phyloP scores from a whole-genome alignment of 2,329 filamentous ascomycete genomes.

The Pseudogymnoascus sp. region DNA sequence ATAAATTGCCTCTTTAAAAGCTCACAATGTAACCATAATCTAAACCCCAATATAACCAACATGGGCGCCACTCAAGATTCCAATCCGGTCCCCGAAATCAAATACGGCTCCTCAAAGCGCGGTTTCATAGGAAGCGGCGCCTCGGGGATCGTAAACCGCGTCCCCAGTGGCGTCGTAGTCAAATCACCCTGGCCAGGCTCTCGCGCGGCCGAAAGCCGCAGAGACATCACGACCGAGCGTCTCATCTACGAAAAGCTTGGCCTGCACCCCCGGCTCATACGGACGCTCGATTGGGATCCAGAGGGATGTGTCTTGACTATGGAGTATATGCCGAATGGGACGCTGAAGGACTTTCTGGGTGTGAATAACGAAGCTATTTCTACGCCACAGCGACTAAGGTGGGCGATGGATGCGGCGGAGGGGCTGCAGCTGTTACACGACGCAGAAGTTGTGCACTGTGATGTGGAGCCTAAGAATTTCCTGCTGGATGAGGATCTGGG shows the following conservation, averaged over 20 bases:
- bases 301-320: slow-evolving; percentile 23
- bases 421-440: slow-evolving; percentile 32
- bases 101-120: slow-evolving; percentile 11
- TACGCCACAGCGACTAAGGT: slow-evolving; percentile 21
- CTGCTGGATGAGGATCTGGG: slow-evolving; percentile 30
- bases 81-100: not conserved
- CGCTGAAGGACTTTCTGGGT: slow-evolving; percentile 21
- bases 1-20: not conserved
- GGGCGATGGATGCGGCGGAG: slow-evolving; percentile 30
- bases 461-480: slow-evolving; percentile 35
- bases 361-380: slow-evolving; percentile 14
- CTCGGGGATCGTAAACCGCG: slow-evolving; percentile 16
- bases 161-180: slow-evolving; percentile 13
- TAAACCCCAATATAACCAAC: not conserved
- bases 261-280: slow-evolving; percentile 18
- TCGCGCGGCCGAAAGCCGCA: slow-evolving; percentile 12
- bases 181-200: slow-evolving; percentile 18
- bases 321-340: slow-evolving; percentile 24
- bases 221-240: slow-evolving; percentile 21
- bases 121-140: slow-evolving; percentile 13
- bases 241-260: slow-evolving; percentile 23
- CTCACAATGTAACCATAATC: not conserved
- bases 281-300: slow-evolving; percentile 22
- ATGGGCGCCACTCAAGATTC: not conserved
- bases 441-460: slow-evolving; percentile 33